Conservation (phyloP, 768 basidiomycete genomes). For the Xerocomus potaroensis region DNA sequence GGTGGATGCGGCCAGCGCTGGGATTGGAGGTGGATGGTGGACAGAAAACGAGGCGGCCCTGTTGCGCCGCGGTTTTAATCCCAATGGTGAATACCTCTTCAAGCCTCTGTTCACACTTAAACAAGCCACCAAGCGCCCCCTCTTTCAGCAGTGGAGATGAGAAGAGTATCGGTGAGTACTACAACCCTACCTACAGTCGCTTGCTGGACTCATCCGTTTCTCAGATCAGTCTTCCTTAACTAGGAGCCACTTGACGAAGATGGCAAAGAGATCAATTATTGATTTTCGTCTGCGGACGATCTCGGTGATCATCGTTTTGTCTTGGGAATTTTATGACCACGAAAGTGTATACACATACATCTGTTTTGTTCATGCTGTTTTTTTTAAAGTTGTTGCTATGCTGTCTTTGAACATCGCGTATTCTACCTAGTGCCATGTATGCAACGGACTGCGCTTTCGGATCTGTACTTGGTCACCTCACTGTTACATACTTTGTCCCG, state of each 20-base stretch:
- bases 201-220: no score
- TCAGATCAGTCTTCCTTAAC: conserved; percentile 14
- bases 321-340: no score
- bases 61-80: conserved; percentile 1
- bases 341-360: no score
- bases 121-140: conserved; percentile 1
- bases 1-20: neutral
- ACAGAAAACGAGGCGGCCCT: conserved; percentile 4
- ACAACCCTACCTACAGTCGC: no score
- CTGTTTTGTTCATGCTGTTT: no score
- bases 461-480: no score
- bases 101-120: conserved; percentile 10
- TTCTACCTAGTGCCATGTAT: no score
- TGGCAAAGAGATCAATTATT: conserved; percentile 4
- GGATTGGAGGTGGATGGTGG: conserved; percentile 2
- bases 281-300: neutral
- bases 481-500: no score
- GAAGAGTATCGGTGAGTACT: conserved; percentile 6
- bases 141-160: conserved; percentile 3
- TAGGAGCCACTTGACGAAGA: conserved; percentile 22
- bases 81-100: conserved; percentile 1
- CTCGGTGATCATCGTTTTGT: no score
- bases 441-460: no score
- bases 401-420: no score
- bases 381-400: no score